These are phyloP conservation scores for Verticillium alfalfae DNA, from an alignment of 2,329 filamentous ascomycete genomes.

Conservation along the genomic window DNA sequence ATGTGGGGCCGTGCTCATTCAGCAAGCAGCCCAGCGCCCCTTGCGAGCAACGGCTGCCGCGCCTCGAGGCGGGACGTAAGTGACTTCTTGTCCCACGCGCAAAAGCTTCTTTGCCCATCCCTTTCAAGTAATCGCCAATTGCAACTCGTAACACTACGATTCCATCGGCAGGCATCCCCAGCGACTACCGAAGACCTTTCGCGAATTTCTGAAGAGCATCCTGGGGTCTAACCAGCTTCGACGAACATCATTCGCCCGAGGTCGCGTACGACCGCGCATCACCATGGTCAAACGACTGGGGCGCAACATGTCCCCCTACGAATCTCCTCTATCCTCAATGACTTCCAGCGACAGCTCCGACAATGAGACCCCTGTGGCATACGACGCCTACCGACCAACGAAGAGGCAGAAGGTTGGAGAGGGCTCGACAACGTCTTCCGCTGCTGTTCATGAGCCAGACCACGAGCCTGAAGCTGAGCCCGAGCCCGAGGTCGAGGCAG, in stretches of 20 bases:
- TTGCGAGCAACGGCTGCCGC: background rate
- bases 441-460: conserved; percentile 21
- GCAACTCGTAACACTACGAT: background rate
- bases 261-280: background rate
- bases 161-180: background rate
- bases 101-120: background rate
- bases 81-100: background rate
- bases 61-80: background rate
- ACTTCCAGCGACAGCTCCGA: conserved; percentile 11
- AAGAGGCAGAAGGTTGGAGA: conserved; percentile 29
- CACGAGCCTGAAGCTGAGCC: conserved; percentile 27
- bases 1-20: background rate
- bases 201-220: background rate
- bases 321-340: conserved; percentile 11
- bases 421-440: conserved; percentile 36
- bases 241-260: background rate
- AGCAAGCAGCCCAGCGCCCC: background rate
- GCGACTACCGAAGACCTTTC: background rate
- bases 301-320: background rate
- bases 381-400: conserved; percentile 23
- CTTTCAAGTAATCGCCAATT: background rate
- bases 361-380: conserved; percentile 11
- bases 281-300: background rate
- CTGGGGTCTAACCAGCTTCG: background rate
- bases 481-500: conserved; percentile 41